These are phyloP conservation scores for Botrytis pseudocinerea DNA, from an alignment of 2,329 filamentous ascomycete species.

Conservation along the genomic window DNA sequence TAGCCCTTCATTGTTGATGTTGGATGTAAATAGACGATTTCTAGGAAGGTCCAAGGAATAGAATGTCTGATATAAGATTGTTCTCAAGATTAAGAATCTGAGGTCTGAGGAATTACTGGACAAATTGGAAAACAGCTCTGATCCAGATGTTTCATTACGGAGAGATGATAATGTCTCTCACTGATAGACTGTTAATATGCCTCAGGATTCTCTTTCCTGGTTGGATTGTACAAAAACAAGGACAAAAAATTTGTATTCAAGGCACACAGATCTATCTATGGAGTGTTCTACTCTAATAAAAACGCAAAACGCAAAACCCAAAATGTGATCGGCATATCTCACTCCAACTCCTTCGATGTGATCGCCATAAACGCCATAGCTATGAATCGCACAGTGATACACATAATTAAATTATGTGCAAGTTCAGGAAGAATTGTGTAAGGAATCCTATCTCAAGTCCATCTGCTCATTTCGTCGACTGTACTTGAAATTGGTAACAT, in stretches of 20 bases:
- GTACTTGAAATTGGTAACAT: not conserved
- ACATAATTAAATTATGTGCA: not conserved
- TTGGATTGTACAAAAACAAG: not conserved
- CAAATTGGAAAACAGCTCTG: not conserved
- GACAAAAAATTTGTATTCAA: not conserved
- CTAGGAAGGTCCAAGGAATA: not conserved
- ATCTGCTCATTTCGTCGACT: not conserved
- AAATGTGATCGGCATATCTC: not conserved
- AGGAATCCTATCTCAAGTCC: too few relatives aligned
- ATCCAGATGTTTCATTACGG: not conserved
- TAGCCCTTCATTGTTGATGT: not conserved
- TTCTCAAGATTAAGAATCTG: not conserved
- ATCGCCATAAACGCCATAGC: not conserved
- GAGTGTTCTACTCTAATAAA: not conserved
- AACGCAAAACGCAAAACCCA: not conserved
- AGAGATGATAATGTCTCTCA: not conserved
- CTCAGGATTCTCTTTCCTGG: not conserved
- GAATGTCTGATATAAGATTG: not conserved
- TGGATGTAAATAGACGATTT: accelerated
- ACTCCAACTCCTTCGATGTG: not conserved
- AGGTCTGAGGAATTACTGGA: not conserved
- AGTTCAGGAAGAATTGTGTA: not conserved
- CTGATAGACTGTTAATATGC: not conserved
- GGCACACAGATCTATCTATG: not conserved
- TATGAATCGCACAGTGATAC: not conserved